Conservation (phyloP, 352 stramenopile genomes). For the Saprolegnia diclina region DNA sequence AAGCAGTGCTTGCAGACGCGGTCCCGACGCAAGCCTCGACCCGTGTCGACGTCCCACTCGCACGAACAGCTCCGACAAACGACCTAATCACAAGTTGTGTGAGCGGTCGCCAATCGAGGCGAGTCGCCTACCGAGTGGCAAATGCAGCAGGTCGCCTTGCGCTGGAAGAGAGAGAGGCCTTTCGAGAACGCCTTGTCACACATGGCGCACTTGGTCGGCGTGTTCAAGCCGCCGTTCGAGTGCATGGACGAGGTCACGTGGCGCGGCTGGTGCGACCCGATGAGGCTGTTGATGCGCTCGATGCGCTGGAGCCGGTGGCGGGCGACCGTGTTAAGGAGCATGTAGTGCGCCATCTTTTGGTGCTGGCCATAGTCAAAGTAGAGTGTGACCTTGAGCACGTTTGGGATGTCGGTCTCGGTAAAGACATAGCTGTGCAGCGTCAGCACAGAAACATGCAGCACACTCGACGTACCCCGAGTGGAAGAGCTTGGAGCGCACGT, state of each 20-base stretch:
- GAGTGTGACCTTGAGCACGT: slow-evolving; percentile 19
- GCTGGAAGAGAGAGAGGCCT: slow-evolving; percentile 18
- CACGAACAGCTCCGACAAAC: slow-evolving; percentile 4
- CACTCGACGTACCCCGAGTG: slow-evolving; percentile 21
- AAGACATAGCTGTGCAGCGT: slow-evolving; percentile 22
- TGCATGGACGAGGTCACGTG: neutral
- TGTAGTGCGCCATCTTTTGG: slow-evolving; percentile 20
- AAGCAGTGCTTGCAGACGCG: slow-evolving; percentile 24
- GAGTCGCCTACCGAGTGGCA: slow-evolving; percentile 10
- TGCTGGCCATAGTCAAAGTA: slow-evolving; percentile 27
- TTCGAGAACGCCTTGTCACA: slow-evolving; percentile 13
- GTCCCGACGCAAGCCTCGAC: slow-evolving; percentile 2
- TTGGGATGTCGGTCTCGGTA: slow-evolving; percentile 24
- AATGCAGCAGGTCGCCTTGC: slow-evolving; percentile 19
- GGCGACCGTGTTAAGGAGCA: slow-evolving; percentile 17
- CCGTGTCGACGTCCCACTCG: slow-evolving; percentile 5
- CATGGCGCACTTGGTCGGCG: slow-evolving; percentile 10
- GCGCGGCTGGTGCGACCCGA: slow-evolving; percentile 12
- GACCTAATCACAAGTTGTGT: neutral
- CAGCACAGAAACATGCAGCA: no score
- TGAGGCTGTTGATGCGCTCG: slow-evolving; percentile 15
- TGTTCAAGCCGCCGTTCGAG: neutral
- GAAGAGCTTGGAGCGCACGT: slow-evolving; percentile 12
- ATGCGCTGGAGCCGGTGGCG: slow-evolving; percentile 12
- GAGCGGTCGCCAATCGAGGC: no score